Base-by-base conservation (phyloP, 2,329 filamentous ascomycete species). In the Pseudopyrenochaeta lycopersici region DNA sequence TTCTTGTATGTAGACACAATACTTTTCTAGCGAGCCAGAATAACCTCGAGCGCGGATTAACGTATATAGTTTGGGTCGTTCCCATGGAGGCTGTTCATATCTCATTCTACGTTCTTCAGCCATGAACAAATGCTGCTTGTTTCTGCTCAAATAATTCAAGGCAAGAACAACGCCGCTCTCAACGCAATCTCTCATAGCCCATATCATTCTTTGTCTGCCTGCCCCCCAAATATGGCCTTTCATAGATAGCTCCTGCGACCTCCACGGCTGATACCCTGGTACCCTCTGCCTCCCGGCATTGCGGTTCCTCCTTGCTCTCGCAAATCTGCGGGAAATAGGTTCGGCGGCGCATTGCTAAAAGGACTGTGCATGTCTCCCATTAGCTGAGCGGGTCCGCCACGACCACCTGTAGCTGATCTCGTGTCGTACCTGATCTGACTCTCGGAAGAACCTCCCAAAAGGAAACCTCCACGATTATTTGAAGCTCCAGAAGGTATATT, bases 401-500 rank as follows among this genome's bases (percentile, higher is more conserved):
- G 51, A 12, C 41, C 48, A 39, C 48, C 45, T 9, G 52, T 44
- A 6, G 52, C 33, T 2, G 45, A 52, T n/a, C 48, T 48, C 10
- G 49, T 44, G 7, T 49, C 49, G 35, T 54, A 56, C 27, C 52
- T 46, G 9, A 38, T 39, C 17, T 17, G 33, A 1, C 48, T 31
- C 1, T 18, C 27, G 7, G 35, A n/a, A 30, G 40, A 21, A 7
- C 12, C 30, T 23, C 30, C 40, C 9, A 39, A 7, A 15, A 20
- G 1, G 21, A 20, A 23, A 35, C 17, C 45, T 15, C 30, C 30
- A 17, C 14, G 38, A 21, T 6, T 4, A 31, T 14, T 39, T 5
- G 9, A 21, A n/a, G 14, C 14, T 11, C 11, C 12, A 14, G 5
- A 42, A 20, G 36, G 7, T 23, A 18, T 18, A 21, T 11, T 7